Evolutionary conservation across 768 basidiomycete species (phyloP), one percentile per base, ranked within the genome.

Genomic region (Mrakia blollopis): DNA sequence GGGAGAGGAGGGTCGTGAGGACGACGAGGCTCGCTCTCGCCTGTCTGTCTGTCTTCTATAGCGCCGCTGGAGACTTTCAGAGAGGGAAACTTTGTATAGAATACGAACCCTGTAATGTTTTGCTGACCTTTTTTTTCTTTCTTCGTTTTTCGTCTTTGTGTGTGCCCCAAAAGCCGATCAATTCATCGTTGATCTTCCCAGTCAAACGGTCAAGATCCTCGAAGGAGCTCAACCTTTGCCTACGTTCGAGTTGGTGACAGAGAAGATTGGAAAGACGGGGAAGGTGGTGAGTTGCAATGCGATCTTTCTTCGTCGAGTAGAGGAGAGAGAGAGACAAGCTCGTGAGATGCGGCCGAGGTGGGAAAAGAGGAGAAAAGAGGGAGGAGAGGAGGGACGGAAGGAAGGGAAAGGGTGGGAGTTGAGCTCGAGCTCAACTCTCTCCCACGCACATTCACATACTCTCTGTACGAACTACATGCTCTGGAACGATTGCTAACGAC

Each of bases 181-280:
- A 37, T 84, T 80, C 85, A 82, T 85, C 6, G 89, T 94, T 79
- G 85, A 81, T 81, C 87, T 94, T 50, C 89, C 88, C 39, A 88
- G 85, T 54, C 92, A 94, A 82, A 87, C 88, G 81, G 93, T 94
- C 74, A 72, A 88, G 72, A 92, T 95, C 68, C 89, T 83, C 14
- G 89, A 88, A 16, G 72, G 73, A 28, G 73, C 74, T 44, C 25
- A 60, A 41, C 70, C 74, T 28, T 74, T 84, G 23, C 82, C 88
- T 14, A 80, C 87, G 25, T 92, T 91, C 82, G 91, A 92, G 0
- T 86, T 86, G 3, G 85, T 93, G 65, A 83, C 88, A 18, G 89
- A 85, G 72, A 91, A 87, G 86, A 92, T 96, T 82, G 88, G 89
- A 87, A 95, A 94, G 88, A 96, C 93, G 14, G 94, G 94, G 79